Evolutionary conservation across 805 yeast species (phyloP), one percentile per base, ranked within the genome.

Genomic region (Candida sphagnicola): DNA sequence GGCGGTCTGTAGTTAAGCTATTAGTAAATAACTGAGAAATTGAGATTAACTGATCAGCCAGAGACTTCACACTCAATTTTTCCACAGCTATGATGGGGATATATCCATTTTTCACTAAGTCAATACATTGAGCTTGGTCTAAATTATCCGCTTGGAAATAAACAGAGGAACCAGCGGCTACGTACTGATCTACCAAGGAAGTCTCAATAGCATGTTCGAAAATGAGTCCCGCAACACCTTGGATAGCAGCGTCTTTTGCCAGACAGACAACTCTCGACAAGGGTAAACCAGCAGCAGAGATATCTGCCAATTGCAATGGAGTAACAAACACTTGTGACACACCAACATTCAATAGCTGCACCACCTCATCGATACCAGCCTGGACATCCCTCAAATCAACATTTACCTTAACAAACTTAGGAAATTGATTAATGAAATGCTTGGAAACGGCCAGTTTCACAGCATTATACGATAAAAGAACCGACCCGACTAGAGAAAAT

Each of bases 1-100:
- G 67, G 54, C 99, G 80, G 60, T 93, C 99, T 3, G 96, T 84
- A 16, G 70, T 72, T 46, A 86, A 62, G 1, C 77, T 61, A 10
- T 78, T 62, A 15, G 75, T 51, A 39, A 86, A 62, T 18, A 78
- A 52, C 24, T 66, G 65, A 8, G 73, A 59, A 26, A 75, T 50
- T 16, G 75, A 60, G 18, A 68, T 48, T 5, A 26, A 13, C 6
- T 10, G 5, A 5, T 13, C 29, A 8, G 6, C 29, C 5, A 8
- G 5, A 26, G 14, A 5, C 35, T 57, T 54, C 12, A 57, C 55
- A 16, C 68, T 47, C 45, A 67, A 59, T 18, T 50, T 38, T 2
- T 38, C 39, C 5, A 56, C 44, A 1, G 53, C 41, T 28, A 63
- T 48, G 15, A 67, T 57, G 17, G 66, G 59, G 25, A 51, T 48